Conservation (phyloP, 345 rosid genomes). For the Raphanus raphanistrum region DNA sequence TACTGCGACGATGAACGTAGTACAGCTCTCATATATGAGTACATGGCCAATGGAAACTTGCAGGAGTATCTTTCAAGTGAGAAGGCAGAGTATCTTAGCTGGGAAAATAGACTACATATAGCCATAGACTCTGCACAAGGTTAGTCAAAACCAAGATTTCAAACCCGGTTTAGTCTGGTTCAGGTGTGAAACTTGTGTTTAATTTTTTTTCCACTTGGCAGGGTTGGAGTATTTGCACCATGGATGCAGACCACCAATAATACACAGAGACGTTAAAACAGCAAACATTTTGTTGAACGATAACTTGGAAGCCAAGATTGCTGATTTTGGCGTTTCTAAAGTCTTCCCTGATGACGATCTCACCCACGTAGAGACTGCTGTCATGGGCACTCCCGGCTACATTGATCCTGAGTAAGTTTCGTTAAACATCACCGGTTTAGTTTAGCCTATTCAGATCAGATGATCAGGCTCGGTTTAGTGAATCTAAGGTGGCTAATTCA, state of each 20-base stretch:
- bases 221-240: conserved; percentile 44
- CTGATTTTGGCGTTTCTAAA: conserved; percentile 53
- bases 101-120: conserved; percentile 59
- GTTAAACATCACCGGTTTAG: background rate
- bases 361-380: conserved; percentile 39
- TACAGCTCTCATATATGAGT: conserved; percentile 52
- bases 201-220: background rate
- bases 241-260: conserved; percentile 41
- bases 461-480: background rate
- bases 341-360: conserved; percentile 40
- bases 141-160: conserved; percentile 14
- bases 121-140: conserved; percentile 68
- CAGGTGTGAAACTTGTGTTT: background rate
- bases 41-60: conserved; percentile 56
- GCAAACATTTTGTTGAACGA: conserved; percentile 40
- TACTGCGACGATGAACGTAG: conserved; percentile 48
- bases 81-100: conserved; percentile 39
- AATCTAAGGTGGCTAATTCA: background rate
- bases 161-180: background rate
- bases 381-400: conserved; percentile 49
- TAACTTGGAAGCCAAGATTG: conserved; percentile 50
- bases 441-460: background rate
- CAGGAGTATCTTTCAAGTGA: conserved; percentile 44
- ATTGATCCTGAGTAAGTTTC: conserved; percentile 39
- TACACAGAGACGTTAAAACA: conserved; percentile 44